phyloP scores from a whole-genome alignment of 768 basidiomycete genomes.

The Coprinopsis strossmayeri region DNA sequence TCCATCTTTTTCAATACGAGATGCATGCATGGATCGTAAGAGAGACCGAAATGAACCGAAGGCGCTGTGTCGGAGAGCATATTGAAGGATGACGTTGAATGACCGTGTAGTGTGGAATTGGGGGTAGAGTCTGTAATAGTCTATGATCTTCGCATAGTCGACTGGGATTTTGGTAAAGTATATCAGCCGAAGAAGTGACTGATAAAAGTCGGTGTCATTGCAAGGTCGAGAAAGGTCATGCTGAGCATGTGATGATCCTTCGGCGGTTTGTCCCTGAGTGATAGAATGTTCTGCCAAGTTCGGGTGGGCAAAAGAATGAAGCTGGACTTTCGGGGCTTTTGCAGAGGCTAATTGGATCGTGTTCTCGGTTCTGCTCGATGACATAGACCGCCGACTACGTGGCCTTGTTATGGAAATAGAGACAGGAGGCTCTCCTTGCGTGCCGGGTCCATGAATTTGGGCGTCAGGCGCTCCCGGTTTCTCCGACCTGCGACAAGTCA shows the following conservation, averaged over 20 bases:
- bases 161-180: constrained; percentile 7
- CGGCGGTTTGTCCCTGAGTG: no score
- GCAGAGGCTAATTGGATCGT: no score
- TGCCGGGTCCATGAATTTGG: no score
- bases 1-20: constrained; percentile 6
- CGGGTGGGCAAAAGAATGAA: no score
- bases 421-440: no score
- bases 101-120: constrained; percentile 11
- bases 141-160: constrained; percentile 10
- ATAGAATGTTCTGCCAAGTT: no score
- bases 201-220: neutral
- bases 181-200: constrained; percentile 3
- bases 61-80: constrained; percentile 12
- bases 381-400: no score
- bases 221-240: neutral
- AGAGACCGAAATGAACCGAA: constrained; percentile 12
- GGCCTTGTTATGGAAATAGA: no score
- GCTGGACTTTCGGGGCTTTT: no score
- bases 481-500: no score
- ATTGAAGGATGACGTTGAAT: constrained; percentile 13
- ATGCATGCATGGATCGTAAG: constrained; percentile 7
- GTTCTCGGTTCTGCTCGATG: no score
- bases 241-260: neutral
- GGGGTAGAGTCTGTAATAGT: constrained; percentile 13
- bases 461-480: no score